Percentiles rank a stretch among this genome's conserved stretches.
These are phyloP conservation scores for Lentinula edodes DNA, from an alignment of 768 basidiomycete genomes.

Conservation along the genomic window DNA sequence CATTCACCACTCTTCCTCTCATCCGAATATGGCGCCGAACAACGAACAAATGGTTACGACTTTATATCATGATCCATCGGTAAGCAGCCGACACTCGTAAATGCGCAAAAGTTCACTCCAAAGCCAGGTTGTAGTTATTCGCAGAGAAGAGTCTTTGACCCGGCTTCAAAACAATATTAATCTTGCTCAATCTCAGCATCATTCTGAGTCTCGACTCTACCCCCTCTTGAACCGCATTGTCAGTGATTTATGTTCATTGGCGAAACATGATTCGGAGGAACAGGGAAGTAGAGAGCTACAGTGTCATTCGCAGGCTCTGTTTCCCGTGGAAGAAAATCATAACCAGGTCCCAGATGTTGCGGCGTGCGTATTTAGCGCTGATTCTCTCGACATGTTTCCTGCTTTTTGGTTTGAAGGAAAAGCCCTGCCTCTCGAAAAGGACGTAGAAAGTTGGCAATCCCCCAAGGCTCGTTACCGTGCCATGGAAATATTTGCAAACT, in stretches of 20 bases:
- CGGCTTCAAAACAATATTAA: background rate
- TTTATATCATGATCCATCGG: background rate
- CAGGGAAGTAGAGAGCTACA: background rate
- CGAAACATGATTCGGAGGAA: background rate
- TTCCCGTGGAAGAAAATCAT: background rate
- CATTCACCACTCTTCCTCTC: background rate
- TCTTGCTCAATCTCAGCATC: background rate
- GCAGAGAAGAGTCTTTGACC: background rate
- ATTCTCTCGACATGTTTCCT: background rate
- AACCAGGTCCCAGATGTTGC: background rate
- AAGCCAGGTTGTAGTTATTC: background rate
- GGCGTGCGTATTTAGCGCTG: background rate
- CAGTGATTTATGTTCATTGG: background rate
- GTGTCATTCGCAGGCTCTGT: background rate
- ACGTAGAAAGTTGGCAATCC: background rate
- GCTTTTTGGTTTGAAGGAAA: background rate
- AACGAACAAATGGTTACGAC: background rate
- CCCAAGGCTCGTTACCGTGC: background rate
- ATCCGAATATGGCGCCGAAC: background rate
- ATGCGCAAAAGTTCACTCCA: background rate
- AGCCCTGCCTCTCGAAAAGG: background rate
- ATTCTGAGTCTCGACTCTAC: background rate
- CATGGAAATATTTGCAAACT: fast-evolving
- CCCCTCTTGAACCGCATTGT: background rate
- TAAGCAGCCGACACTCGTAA: background rate